phyloP scores from a whole-genome alignment of 2,329 filamentous ascomycete genomes.

The Trematosphaeria pertusa region DNA sequence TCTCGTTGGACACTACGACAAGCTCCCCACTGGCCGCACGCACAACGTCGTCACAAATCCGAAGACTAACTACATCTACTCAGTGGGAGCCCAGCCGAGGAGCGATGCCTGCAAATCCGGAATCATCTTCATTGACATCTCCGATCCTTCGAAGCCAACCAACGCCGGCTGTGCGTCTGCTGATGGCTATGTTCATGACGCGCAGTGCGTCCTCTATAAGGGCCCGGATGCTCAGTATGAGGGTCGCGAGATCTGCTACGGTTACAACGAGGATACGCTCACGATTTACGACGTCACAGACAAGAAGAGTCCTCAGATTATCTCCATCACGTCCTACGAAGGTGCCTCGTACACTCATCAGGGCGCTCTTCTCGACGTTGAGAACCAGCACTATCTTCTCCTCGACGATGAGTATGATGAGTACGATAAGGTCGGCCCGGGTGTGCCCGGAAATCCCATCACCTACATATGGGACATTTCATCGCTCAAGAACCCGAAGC shows the following conservation, averaged over 20 bases:
- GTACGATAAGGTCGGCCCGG: slow-evolving; percentile 46
- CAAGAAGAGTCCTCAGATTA: slow-evolving; percentile 54
- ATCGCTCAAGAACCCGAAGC: slow-evolving; percentile 41
- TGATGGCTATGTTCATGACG: slow-evolving; percentile 68
- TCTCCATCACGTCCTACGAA: slow-evolving; percentile 63
- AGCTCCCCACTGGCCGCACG: slow-evolving; percentile 44
- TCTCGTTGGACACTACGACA: slow-evolving; percentile 42
- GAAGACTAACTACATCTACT: slow-evolving; percentile 47
- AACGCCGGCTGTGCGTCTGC: slow-evolving; percentile 60
- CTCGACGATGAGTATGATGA: slow-evolving; percentile 51
- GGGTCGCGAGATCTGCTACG: slow-evolving; percentile 63
- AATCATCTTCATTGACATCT: slow-evolving; percentile 66
- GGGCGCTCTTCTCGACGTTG: slow-evolving; percentile 58
- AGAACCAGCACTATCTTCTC: slow-evolving; percentile 45
- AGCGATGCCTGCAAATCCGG: slow-evolving; percentile 57
- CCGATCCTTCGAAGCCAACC: slow-evolving; percentile 60
- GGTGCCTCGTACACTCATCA: slow-evolving; percentile 67
- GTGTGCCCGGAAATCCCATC: slow-evolving; percentile 41
- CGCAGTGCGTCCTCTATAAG: slow-evolving; percentile 64
- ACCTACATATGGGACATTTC: slow-evolving; percentile 51
- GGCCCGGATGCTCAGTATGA: slow-evolving; percentile 59
- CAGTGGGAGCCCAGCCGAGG: slow-evolving; percentile 45
- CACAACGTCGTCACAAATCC: slow-evolving; percentile 50
- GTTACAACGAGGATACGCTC: slow-evolving; percentile 62
- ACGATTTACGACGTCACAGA: slow-evolving; percentile 62